A percentile compares a stretch with the other conserved stretches of the same genome.
Conservation (phyloP, 495 filamentous ascomycete species). For the Penicillium egyptiacum region DNA sequence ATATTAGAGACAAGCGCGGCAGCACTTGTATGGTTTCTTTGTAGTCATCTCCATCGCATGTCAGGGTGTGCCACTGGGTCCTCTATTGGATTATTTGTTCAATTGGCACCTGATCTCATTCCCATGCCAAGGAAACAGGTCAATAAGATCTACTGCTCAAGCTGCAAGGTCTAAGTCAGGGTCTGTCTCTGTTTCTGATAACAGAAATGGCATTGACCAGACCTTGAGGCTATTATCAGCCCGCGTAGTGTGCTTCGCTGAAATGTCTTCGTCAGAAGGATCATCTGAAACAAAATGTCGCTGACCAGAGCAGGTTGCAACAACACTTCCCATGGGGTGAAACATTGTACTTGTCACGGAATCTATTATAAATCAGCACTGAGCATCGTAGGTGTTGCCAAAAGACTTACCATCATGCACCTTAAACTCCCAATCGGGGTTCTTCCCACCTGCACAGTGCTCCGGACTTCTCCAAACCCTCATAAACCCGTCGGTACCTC, state of each 20-base stretch:
- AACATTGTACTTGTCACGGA: slow-evolving; percentile 63
- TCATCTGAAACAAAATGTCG: slow-evolving; percentile 31
- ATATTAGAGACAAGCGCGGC: neutral
- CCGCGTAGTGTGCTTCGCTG: neutral
- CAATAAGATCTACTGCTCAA: neutral
- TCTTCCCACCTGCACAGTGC: slow-evolving; percentile 51
- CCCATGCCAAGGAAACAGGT: neutral
- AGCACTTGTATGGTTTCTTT: neutral
- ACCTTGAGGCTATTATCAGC: slow-evolving; percentile 64
- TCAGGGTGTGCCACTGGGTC: neutral
- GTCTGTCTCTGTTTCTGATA: neutral
- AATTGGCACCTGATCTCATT: neutral
- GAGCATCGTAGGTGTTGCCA: neutral
- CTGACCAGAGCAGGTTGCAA: slow-evolving; percentile 75
- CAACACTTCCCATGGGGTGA: slow-evolving; percentile 65
- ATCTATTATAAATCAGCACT: slow-evolving; percentile 37
- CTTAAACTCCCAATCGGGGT: slow-evolving; percentile 58
- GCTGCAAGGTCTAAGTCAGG: neutral
- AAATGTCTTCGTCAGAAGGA: slow-evolving; percentile 8
- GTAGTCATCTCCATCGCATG: neutral
- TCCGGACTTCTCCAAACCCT: slow-evolving; percentile 71
- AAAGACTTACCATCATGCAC: slow-evolving; percentile 51
- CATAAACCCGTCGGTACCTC: slow-evolving; percentile 75
- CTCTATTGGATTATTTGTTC: neutral
- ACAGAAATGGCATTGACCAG: slow-evolving; percentile 52